These are phyloP conservation scores for Tetradesmus lagerheimii DNA, from an alignment of 139 green algal species.

Conservation along the genomic window DNA sequence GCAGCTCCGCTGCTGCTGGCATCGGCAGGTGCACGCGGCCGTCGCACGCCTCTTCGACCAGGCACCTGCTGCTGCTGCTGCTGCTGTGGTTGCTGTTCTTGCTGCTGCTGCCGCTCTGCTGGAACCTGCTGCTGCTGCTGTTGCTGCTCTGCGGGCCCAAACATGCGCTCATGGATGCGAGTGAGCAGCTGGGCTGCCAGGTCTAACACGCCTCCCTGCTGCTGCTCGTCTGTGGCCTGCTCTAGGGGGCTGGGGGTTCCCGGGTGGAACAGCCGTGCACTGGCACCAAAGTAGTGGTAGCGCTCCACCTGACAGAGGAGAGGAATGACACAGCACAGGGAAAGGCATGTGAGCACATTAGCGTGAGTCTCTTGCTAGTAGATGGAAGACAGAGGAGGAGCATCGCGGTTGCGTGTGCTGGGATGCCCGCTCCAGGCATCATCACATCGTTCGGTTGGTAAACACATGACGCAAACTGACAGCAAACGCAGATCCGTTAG, in stretches of 20 bases:
- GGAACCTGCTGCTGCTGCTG: conserved; percentile 35
- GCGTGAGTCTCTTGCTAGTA: no score
- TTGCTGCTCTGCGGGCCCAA: not conserved
- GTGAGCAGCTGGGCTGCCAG: conserved; percentile 15
- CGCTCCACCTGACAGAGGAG: conserved; percentile 66
- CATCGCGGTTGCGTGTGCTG: no score
- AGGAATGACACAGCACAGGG: not conserved
- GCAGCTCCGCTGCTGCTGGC: not conserved
- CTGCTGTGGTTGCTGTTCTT: conserved; percentile 34
- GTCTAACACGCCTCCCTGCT: conserved; percentile 16
- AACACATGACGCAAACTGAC: no score
- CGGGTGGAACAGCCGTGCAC: conserved; percentile 49
- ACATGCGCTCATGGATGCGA: conserved; percentile 28
- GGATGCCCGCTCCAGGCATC: no score
- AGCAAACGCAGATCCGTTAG: no score
- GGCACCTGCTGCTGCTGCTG: conserved; percentile 29
- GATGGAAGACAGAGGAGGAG: no score
- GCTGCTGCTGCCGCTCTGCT: not conserved
- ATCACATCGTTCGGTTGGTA: no score
- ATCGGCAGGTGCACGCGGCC: not conserved
- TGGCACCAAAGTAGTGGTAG: conserved; percentile 94
- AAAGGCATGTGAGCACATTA: no score
- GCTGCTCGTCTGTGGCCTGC: conserved; percentile 22
- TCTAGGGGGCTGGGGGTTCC: conserved; percentile 69
- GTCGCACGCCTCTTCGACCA: not conserved